Percentiles rank a stretch among this genome's conserved stretches.
Evolutionary conservation across 345 rosid species (phyloP).

Genomic region (Bretschneidera sinensis): DNA sequence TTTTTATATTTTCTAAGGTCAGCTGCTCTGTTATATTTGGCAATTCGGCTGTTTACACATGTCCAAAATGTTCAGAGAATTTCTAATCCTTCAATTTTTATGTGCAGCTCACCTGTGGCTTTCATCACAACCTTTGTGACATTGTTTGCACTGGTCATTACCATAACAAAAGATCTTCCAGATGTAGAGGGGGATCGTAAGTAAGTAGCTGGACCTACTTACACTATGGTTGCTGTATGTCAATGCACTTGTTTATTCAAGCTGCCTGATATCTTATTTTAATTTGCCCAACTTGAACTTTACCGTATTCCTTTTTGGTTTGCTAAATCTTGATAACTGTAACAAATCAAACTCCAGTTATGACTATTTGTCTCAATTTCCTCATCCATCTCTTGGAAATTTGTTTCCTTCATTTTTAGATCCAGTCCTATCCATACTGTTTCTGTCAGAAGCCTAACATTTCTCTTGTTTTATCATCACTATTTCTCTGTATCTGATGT

Average conservation of each 20-base stretch:
- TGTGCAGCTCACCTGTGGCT: constrained; percentile 89
- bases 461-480: background rate
- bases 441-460: background rate
- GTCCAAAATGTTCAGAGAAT: constrained; percentile 1
- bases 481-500: background rate
- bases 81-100: constrained; percentile 13
- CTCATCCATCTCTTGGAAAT: background rate
- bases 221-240: background rate
- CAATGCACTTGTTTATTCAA: background rate
- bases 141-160: constrained; percentile 85
- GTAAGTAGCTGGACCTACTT: constrained; percentile 42
- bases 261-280: background rate
- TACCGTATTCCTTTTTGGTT: background rate
- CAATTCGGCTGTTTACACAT: background rate
- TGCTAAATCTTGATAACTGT: background rate
- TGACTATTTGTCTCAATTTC: background rate
- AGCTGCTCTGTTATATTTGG: background rate
- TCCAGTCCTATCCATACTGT: background rate
- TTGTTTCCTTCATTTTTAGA: background rate
- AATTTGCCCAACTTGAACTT: background rate
- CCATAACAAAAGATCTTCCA: constrained; percentile 93
- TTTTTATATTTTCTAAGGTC: background rate
- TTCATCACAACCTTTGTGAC: constrained; percentile 92
- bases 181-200: constrained; percentile 97
- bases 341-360: background rate